These are phyloP conservation scores for Phaeosphaeria sp. DNA, from an alignment of 2,329 filamentous ascomycete species.

Conservation along the genomic window DNA sequence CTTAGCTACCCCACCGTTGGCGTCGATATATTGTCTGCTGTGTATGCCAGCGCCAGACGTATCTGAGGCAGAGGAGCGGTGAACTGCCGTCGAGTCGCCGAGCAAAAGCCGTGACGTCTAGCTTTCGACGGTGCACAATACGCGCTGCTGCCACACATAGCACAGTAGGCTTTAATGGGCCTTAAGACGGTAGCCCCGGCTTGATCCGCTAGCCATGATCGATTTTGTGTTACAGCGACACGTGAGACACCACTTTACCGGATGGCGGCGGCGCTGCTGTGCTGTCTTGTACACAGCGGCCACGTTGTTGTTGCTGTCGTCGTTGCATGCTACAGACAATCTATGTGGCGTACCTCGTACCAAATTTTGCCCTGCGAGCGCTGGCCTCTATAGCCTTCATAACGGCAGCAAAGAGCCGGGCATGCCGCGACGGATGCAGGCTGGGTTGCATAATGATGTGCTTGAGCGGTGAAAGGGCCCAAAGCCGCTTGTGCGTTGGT, in stretches of 20 bases:
- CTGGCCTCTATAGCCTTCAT: neutral
- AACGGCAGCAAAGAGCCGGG: slow-evolving; percentile 13
- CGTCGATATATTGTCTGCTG: slow-evolving; percentile 11
- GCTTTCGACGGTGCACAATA: slow-evolving; percentile 26
- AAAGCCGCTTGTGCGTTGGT: slow-evolving; percentile 29
- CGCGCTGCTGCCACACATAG: slow-evolving; percentile 20
- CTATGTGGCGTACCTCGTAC: slow-evolving; percentile 16
- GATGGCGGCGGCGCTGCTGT: slow-evolving; percentile 35
- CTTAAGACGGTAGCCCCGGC: slow-evolving; percentile 35
- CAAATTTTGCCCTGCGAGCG: neutral
- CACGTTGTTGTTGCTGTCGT: slow-evolving; percentile 36
- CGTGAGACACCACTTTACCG: slow-evolving; percentile 33
- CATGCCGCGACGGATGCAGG: slow-evolving; percentile 17
- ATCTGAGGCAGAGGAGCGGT: slow-evolving; percentile 34
- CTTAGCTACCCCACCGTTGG: slow-evolving; percentile 21
- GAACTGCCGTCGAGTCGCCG: slow-evolving; percentile 33
- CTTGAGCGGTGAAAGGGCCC: slow-evolving; percentile 45
- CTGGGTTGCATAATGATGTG: slow-evolving; percentile 37
- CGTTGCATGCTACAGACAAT: slow-evolving; percentile 23
- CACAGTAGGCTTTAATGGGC: slow-evolving; percentile 25
- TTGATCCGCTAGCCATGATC: slow-evolving; percentile 33
- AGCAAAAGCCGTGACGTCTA: slow-evolving; percentile 35
- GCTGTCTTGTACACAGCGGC: slow-evolving; percentile 38
- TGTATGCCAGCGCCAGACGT: slow-evolving; percentile 18
- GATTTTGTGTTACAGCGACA: slow-evolving; percentile 25